These are phyloP conservation scores for Herpetomonas muscarum DNA, from an alignment of 208 protist species.

Conservation along the genomic window DNA sequence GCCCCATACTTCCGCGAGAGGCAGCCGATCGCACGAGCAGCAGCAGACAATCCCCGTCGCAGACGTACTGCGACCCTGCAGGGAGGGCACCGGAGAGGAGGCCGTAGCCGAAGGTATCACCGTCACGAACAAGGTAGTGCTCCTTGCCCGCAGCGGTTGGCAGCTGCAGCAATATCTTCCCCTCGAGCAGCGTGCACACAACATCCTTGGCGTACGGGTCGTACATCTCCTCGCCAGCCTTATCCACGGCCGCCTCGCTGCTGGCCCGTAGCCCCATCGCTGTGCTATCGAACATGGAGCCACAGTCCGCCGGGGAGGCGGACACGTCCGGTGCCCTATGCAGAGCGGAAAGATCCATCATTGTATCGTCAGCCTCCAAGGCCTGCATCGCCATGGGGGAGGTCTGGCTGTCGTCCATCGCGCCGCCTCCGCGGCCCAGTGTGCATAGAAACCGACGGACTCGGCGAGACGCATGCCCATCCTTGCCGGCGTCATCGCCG, in stretches of 20 bases:
- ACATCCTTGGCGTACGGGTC: slow-evolving; percentile 9
- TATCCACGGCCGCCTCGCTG: not conserved
- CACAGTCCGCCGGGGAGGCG: too few relatives aligned
- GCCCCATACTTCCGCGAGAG: slow-evolving; percentile 11
- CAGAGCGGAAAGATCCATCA: too few relatives aligned
- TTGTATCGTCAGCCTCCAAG: too few relatives aligned
- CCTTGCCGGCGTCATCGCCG: not conserved
- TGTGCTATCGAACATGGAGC: too few relatives aligned
- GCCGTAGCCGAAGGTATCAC: slow-evolving; percentile 52
- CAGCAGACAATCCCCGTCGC: slow-evolving; percentile 35
- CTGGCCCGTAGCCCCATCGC: slow-evolving; percentile 11
- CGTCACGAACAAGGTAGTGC: slow-evolving; percentile 40
- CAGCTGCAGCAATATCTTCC: slow-evolving; percentile 21
- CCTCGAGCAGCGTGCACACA: slow-evolving; percentile 40
- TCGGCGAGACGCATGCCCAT: too few relatives aligned
- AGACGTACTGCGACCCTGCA: slow-evolving; percentile 45
- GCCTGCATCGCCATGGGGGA: too few relatives aligned
- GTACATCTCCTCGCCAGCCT: not conserved
- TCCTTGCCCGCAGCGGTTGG: slow-evolving; percentile 22
- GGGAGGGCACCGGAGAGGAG: slow-evolving; percentile 46
- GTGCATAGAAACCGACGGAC: too few relatives aligned
- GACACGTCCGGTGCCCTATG: too few relatives aligned
- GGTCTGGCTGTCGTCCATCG: too few relatives aligned
- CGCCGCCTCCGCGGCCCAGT: too few relatives aligned
- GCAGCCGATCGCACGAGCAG: slow-evolving; percentile 24